phyloP scores from a whole-genome alignment of 1,284 basidiomycete species.

The Trametes polyzona region DNA sequence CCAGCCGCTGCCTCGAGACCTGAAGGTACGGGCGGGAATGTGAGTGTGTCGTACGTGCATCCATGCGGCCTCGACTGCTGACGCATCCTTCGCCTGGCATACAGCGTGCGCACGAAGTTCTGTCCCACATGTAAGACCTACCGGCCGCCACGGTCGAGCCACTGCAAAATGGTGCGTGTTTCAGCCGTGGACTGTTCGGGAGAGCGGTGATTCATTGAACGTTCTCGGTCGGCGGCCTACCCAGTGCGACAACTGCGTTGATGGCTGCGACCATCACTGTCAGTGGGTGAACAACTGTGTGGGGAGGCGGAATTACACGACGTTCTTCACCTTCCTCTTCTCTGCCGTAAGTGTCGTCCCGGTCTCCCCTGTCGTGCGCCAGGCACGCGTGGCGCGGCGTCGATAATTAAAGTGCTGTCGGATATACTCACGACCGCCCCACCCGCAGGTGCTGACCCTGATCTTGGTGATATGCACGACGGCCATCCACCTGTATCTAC shows the following conservation, averaged over 20 bases:
- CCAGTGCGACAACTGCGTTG: conserved; percentile 94
- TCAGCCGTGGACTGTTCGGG: not conserved
- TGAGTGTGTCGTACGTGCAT: conserved; percentile 47
- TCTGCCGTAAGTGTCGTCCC: conserved; percentile 59
- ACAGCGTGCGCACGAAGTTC: conserved; percentile 86
- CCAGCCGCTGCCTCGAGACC: conserved; percentile 77
- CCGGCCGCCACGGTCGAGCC: conserved; percentile 88
- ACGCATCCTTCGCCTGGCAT: conserved; percentile 12
- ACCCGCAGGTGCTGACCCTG: conserved; percentile 62
- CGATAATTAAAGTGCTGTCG: conserved; percentile 2
- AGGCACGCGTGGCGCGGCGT: conserved; percentile 18
- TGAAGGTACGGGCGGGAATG: conserved; percentile 79
- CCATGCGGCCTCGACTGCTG: conserved; percentile 10
- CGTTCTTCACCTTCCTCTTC: conserved; percentile 82
- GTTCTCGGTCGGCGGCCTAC: not conserved
- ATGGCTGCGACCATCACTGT: conserved; percentile 90
- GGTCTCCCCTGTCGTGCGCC: conserved; percentile 7
- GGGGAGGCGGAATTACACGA: conserved; percentile 89
- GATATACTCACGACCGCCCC: conserved; percentile 15
- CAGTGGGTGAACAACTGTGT: conserved; percentile 96
- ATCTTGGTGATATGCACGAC: conserved; percentile 82
- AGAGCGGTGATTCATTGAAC: conserved; percentile 1
- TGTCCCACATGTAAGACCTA: conserved; percentile 91
- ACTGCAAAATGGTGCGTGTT: conserved; percentile 82
- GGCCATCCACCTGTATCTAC: conserved; percentile 77